Evolutionary conservation across 2,329 filamentous ascomycete species (phyloP), one percentile per base, ranked within the genome.

Genomic region (Ceratocystis harringtonii): DNA sequence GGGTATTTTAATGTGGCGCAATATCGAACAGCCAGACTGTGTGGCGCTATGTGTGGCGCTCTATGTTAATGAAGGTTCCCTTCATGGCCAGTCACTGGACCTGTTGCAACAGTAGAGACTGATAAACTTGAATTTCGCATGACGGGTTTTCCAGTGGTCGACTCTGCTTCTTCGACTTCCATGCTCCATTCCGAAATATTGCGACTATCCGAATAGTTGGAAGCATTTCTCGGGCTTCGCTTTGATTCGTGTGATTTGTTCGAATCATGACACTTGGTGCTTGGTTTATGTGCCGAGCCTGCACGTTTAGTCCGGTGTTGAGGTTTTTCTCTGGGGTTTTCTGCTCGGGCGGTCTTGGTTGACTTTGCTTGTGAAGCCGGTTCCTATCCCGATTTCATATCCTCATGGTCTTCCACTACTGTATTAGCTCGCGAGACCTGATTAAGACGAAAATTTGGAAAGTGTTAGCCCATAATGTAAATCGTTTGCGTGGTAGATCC

Each of bases 1-100:
- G 55, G 36, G 55, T 36, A 36, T 36, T 58, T 36, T 58, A n/a
- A 19, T 58, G 55, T 58, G 55, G 55, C 55, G 28, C 55, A 58
- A 5, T 3, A 28, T 58, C 19, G 28, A 30, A 19, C 55, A 58
- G 36, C 36, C 3, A 41, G 36, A 12, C 32, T 19, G 30, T 32
- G 55, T 58, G 30, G 55, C 55, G 55, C 28, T n/a, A 17, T 5
- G 36, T 32, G 28, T 32, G 52, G 52, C 17, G 28, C 28, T 28
- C 15, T 0, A 2, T 58, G 55, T 30, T 12, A 17, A 22, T 17
- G 25, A 8, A 57, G 5, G 2, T 5, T 55, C 12, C n/a, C 8
- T 55, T 57, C 32, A 28, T 57, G 52, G 25, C 52, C 12, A 32
- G 52, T 19, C 28, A 7, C 32, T 17, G 25, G 12, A 15, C 12